A percentile compares a stretch with the other conserved stretches of the same genome.
phyloP scores from a whole-genome alignment of 2,329 filamentous ascomycete species.

The Ceratocystis cacaofunesta region DNA sequence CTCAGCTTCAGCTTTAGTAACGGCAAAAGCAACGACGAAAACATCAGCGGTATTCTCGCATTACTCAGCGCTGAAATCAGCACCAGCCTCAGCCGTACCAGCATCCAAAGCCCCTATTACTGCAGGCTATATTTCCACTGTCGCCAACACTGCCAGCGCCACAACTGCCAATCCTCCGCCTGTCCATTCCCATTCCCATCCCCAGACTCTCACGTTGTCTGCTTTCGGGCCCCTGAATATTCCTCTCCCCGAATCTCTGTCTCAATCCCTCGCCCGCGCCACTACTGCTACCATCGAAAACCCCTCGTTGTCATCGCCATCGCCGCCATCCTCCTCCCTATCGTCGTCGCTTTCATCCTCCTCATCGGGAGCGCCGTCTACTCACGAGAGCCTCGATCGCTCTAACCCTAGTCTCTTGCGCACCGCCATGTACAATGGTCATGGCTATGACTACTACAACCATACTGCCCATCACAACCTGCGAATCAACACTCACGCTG shows the following conservation, averaged over 20 bases:
- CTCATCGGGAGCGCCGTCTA: neutral
- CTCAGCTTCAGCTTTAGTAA: no score
- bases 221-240: constrained; percentile 7
- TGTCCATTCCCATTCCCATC: neutral
- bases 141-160: neutral
- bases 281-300: neutral
- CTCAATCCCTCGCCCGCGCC: neutral
- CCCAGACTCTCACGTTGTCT: constrained; percentile 5
- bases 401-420: neutral
- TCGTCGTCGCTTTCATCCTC: neutral
- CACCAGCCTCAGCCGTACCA: no score
- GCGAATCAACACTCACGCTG: constrained; percentile 14
- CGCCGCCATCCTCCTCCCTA: neutral
- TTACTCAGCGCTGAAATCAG: no score
- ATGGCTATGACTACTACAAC: constrained; percentile 16
- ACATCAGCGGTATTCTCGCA: neutral
- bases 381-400: neutral
- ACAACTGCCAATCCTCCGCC: neutral
- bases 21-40: neutral
- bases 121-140: neutral
- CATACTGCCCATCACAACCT: constrained; percentile 8
- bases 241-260: constrained; percentile 2
- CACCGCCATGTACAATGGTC: constrained; percentile 15
- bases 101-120: neutral
- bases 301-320: neutral